phyloP scores from a whole-genome alignment of 495 filamentous ascomycete species.

The Aspergillus bertholletiae region DNA sequence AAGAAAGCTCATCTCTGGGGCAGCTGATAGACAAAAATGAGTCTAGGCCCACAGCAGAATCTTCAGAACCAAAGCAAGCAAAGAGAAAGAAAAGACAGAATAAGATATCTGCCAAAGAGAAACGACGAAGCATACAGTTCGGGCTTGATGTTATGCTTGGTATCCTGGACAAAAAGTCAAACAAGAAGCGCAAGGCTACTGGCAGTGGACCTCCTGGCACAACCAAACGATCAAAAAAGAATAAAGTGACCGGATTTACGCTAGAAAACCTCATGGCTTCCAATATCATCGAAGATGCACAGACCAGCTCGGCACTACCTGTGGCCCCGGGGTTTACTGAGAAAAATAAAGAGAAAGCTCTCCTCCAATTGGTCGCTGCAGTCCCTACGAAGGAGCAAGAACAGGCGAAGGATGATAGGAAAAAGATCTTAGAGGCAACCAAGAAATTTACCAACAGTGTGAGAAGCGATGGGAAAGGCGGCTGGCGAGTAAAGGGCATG shows the following conservation, averaged over 20 bases:
- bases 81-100: constrained; percentile 4
- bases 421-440: constrained; percentile 25
- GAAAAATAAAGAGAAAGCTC: constrained; percentile 16
- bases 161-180: not conserved
- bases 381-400: constrained; percentile 14
- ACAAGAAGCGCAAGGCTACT: not conserved
- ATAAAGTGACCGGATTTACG: not conserved
- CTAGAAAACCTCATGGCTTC: constrained; percentile 2
- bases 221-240: constrained; percentile 4
- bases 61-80: not conserved
- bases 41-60: not conserved
- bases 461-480: constrained; percentile 32
- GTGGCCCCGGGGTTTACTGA: constrained; percentile 6
- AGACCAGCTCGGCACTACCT: constrained; percentile 8
- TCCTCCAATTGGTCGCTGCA: constrained; percentile 18
- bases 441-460: constrained; percentile 35
- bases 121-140: constrained; percentile 10
- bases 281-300: constrained; percentile 17
- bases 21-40: not conserved
- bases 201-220: not conserved
- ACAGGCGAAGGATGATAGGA: constrained; percentile 13
- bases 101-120: constrained; percentile 10
- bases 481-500: constrained; percentile 48
- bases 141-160: constrained; percentile 11
- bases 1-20: not conserved